A percentile compares a stretch with the other conserved stretches of the same genome.
phyloP scores from a whole-genome alignment of 768 basidiomycete genomes.

The Saitozyma podzolica region DNA sequence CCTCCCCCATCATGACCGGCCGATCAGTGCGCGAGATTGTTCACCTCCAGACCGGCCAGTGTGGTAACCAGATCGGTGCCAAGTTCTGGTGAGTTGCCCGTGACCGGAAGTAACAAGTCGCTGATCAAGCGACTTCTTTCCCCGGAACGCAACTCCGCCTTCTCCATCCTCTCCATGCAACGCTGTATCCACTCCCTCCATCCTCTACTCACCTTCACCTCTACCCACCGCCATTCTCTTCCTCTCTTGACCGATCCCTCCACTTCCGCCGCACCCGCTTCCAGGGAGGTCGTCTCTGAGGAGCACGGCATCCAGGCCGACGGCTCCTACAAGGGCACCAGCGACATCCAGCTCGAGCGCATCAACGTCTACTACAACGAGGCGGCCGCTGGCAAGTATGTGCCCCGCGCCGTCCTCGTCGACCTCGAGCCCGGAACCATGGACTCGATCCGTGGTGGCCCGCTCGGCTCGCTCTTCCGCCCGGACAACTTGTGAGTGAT shows the following conservation, averaged over 20 bases:
- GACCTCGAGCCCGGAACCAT: constrained; percentile 90
- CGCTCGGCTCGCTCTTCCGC: constrained; percentile 87
- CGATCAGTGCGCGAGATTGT: constrained; percentile 79
- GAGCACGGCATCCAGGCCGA: constrained; percentile 95
- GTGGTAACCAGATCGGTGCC: constrained; percentile 96
- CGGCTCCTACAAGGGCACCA: constrained; percentile 87
- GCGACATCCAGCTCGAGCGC: constrained; percentile 88
- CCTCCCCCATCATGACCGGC: neutral
- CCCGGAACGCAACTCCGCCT: constrained; percentile 23
- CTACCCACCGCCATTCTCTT: neutral
- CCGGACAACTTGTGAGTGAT: constrained; percentile 78
- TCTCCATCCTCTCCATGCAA: constrained; percentile 12
- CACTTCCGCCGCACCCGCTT: constrained; percentile 61
- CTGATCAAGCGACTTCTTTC: constrained; percentile 5
- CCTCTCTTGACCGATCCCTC: constrained; percentile 20
- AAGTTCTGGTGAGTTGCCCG: constrained; percentile 54
- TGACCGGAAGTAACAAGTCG: neutral
- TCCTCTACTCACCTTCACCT: neutral
- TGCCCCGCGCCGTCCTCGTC: constrained; percentile 94
- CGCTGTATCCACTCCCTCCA: too few relatives aligned
- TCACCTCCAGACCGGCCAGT: constrained; percentile 99
- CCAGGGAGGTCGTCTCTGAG: constrained; percentile 96
- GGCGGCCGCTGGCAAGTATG: constrained; percentile 91
- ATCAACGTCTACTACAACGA: constrained; percentile 99
- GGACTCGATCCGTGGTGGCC: constrained; percentile 57